Base-by-base conservation (phyloP, 1,284 basidiomycete species). In the Rhodotorula sp. region DNA sequence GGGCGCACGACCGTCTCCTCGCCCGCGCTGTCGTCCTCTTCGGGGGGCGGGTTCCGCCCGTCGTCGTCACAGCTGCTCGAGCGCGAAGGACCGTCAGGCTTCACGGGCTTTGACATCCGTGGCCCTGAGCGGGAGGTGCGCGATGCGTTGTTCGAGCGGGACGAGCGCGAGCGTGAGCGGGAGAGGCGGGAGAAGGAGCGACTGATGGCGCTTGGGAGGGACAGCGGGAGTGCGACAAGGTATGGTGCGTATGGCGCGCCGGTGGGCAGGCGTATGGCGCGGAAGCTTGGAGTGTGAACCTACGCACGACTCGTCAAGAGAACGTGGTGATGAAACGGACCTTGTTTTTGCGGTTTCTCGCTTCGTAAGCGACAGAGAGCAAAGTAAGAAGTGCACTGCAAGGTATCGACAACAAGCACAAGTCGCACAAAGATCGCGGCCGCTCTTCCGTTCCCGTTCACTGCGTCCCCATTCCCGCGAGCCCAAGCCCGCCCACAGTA, bases 201-300 rank as follows among this genome's bases (percentile, higher is more conserved):
- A 41, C 32, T 36, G 39, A 32, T 10, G 62, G 29, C 41, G 21
- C 34, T 27, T 2, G 64, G 56, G 29, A 12, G 27, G 34, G 41
- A 19, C 48, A 66, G 59, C 19, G 58, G 59, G 66, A 67, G 60
- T 19, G 59, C 60, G 12, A 46, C 41, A 46, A 15, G 37, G 53
- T 67, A 41, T 19, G 66, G 66, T 4, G 19, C 25, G 59, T 22
- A 61, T 29, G 39, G 37, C 13, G 66, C 66, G 39, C 66, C 66
- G n/a, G 66, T 67, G 2, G 41, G 66, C 3, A 34, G 66, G 54
- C 48, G 66, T 60, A 57, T 37, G 59, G 66, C 66, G 54, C 32
- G 44, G n/a, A 29, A 54, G 46, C 25, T 67, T 29, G 60, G 60
- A 22, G 19, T 62, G 59, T 46, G 29, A n/a, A 44, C 8, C 6